A percentile compares a stretch with the other conserved stretches of the same genome.
phyloP scores from a whole-genome alignment of 345 rosid species.

The Boechera stricta region DNA sequence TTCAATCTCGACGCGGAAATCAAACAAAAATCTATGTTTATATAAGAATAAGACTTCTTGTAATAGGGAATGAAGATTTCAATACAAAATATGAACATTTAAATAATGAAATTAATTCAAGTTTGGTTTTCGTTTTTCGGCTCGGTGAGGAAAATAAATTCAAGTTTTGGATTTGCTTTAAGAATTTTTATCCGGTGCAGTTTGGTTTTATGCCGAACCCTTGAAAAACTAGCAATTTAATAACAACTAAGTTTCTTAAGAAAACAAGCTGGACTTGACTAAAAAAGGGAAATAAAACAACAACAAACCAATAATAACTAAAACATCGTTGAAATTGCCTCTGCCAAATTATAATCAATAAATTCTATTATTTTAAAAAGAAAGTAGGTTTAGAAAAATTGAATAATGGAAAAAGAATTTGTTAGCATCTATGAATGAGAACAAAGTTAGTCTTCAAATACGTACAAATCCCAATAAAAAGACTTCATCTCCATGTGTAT shows the following conservation, averaged over 20 bases:
- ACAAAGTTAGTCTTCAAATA: constrained; percentile 22
- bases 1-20: not conserved
- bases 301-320: constrained; percentile 1
- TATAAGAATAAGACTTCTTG: too few species aligned
- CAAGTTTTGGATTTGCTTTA: too few species aligned
- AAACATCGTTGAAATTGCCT: constrained; percentile 7
- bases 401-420: not conserved
- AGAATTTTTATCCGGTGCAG: not conserved
- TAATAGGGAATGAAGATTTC: not conserved
- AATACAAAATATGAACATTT: not conserved
- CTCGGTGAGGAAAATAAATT: too few species aligned
- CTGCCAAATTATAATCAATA: constrained; percentile 1
- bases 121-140: too few species aligned
- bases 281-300: not conserved
- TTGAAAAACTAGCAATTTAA: not conserved
- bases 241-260: constrained; percentile 15
- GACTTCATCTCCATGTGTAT: constrained; percentile 25
- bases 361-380: not conserved
- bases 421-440: constrained; percentile 21
- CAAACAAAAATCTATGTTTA: not conserved
- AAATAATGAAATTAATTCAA: too few species aligned
- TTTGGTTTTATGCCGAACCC: not conserved
- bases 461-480: constrained; percentile 33
- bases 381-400: not conserved
- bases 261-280: not conserved